These are phyloP conservation scores for Globisporangium orthogonon DNA, from an alignment of 352 stramenopile genomes.

Conservation along the genomic window DNA sequence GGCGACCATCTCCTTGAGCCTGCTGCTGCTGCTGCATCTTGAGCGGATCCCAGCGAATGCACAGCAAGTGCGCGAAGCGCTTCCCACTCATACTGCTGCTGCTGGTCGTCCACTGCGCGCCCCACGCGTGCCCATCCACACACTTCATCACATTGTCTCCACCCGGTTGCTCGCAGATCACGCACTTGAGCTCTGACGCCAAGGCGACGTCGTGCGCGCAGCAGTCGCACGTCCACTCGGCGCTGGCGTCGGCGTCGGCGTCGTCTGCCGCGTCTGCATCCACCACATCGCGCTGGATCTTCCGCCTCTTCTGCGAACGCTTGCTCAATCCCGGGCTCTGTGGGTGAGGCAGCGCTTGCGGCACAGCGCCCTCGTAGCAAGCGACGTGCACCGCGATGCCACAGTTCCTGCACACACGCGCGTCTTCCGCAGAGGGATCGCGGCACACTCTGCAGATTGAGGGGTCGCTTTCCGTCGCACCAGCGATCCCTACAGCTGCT, in stretches of 20 bases:
- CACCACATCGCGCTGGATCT: background rate
- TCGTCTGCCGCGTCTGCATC: conserved; percentile 1
- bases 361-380: conserved; percentile 22
- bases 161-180: conserved; percentile 31
- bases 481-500: background rate
- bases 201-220: conserved; percentile 20
- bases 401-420: conserved; percentile 28
- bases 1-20: conserved; percentile 3
- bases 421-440: background rate
- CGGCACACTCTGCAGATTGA: conserved; percentile 3
- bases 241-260: background rate
- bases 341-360: background rate
- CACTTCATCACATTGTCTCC: conserved; percentile 18
- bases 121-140: conserved; percentile 18
- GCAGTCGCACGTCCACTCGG: conserved; percentile 37
- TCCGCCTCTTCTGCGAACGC: background rate
- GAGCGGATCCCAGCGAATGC: conserved; percentile 42
- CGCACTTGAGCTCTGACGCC: conserved; percentile 17
- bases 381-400: conserved; percentile 22
- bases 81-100: background rate
- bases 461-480: background rate
- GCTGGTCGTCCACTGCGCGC: background rate
- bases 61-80: conserved; percentile 39
- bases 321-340: background rate
- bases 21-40: conserved; percentile 5